A percentile compares a stretch with the other conserved stretches of the same genome.
Conservation (phyloP, 768 basidiomycete species). For the Leccinellum rugosiceps region DNA sequence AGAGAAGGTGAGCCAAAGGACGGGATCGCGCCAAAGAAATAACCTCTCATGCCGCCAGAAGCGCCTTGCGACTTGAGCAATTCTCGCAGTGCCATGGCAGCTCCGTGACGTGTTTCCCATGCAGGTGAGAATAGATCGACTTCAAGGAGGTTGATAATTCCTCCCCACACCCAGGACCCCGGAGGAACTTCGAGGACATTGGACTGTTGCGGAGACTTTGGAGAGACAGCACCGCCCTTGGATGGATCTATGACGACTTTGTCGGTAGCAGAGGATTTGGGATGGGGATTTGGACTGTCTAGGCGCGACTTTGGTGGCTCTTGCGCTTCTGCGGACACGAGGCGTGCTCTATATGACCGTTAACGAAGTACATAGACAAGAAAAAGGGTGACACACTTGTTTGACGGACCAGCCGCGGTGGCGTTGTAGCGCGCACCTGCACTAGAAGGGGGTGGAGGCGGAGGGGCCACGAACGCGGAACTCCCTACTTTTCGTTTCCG, state of each 20-base stretch:
- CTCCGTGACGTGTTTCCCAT: constrained; percentile 95
- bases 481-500: constrained; percentile 90
- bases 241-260: constrained; percentile 76
- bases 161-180: constrained; percentile 86
- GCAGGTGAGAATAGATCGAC: constrained; percentile 79
- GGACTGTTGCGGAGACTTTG: constrained; percentile 72
- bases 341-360: constrained; percentile 53
- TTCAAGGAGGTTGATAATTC: constrained; percentile 72
- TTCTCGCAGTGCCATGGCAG: constrained; percentile 87
- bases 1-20: not conserved
- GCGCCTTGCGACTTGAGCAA: constrained; percentile 80
- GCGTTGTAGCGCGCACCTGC: constrained; percentile 61
- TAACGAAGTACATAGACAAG: constrained; percentile 3
- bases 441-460: constrained; percentile 54
- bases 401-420: constrained; percentile 53
- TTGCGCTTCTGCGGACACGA: constrained; percentile 65
- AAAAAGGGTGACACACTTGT: constrained; percentile 43
- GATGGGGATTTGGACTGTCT: constrained; percentile 50
- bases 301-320: constrained; percentile 48
- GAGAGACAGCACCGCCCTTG: constrained; percentile 82
- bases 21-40: not conserved
- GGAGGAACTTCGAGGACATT: constrained; percentile 72
- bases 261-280: constrained; percentile 43
- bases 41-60: constrained; percentile 80
- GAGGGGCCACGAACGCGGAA: constrained; percentile 74